Percentiles rank a stretch among this genome's conserved stretches.
Conservation (phyloP, 495 filamentous ascomycete genomes). For the Staphylotrichum longicolle region DNA sequence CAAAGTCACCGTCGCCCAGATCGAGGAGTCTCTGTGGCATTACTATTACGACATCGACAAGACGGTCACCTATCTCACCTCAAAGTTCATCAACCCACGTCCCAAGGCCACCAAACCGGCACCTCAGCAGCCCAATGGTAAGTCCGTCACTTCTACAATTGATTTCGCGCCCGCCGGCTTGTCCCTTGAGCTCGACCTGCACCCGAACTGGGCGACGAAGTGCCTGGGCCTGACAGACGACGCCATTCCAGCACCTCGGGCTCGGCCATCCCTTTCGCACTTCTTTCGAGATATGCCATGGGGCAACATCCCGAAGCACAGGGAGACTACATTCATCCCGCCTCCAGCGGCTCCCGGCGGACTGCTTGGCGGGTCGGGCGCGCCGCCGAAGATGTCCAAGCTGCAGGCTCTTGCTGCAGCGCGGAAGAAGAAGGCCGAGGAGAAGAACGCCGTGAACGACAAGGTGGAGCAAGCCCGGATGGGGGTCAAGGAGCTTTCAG, state of each 20-base stretch:
- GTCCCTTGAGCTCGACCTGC: slow-evolving; percentile 9
- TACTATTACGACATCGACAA: slow-evolving; percentile 94
- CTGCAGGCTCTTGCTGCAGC: slow-evolving; percentile 85
- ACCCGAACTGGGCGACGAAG: slow-evolving; percentile 18
- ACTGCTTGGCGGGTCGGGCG: slow-evolving; percentile 71
- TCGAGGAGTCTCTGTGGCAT: slow-evolving; percentile 88
- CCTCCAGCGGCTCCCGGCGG: slow-evolving; percentile 60
- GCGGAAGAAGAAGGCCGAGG: slow-evolving; percentile 78
- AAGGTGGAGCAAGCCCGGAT: slow-evolving; percentile 34
- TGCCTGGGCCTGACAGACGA: slow-evolving; percentile 6
- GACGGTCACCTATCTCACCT: slow-evolving; percentile 70
- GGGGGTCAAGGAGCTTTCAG: slow-evolving; percentile 30
- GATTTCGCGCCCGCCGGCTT: background rate
- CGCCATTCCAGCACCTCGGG: background rate
- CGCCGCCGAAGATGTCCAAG: slow-evolving; percentile 76
- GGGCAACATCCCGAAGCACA: slow-evolving; percentile 70
- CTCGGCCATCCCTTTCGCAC: slow-evolving; percentile 18
- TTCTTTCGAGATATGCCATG: slow-evolving; percentile 88
- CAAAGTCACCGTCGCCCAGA: slow-evolving; percentile 64
- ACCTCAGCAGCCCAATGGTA: slow-evolving; percentile 51
- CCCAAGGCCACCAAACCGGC: slow-evolving; percentile 32
- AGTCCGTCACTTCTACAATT: slow-evolving; percentile 38
- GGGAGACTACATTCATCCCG: slow-evolving; percentile 65
- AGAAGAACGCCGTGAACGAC: slow-evolving; percentile 46
- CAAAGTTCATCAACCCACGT: slow-evolving; percentile 51